Conservation (phyloP, 2,329 filamentous ascomycete genomes). For the Penicillium nordicum region DNA sequence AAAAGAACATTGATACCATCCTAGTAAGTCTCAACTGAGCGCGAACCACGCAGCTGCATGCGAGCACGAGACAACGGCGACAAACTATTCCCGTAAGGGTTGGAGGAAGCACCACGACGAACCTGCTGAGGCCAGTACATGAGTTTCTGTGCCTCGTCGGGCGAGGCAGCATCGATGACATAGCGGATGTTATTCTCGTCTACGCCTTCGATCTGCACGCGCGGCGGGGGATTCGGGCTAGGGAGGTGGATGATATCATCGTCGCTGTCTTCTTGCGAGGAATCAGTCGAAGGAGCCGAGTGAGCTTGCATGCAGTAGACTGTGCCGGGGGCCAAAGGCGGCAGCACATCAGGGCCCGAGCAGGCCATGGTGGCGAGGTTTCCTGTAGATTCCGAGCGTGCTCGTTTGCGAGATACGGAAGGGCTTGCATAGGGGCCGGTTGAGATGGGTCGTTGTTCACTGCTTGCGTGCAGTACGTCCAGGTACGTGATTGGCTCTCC, state of each 20-base stretch:
- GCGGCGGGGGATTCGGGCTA: slow-evolving; percentile 22
- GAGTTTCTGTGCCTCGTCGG: slow-evolving; percentile 28
- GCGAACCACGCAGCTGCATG: slow-evolving; percentile 21
- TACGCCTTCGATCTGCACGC: slow-evolving; percentile 31
- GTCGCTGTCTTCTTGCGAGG: slow-evolving; percentile 29
- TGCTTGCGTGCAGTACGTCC: slow-evolving; percentile 26
- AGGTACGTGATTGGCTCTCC: slow-evolving; percentile 29
- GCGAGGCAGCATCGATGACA: slow-evolving; percentile 26
- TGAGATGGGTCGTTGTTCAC: slow-evolving; percentile 12
- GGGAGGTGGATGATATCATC: slow-evolving; percentile 38
- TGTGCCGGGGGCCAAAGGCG: slow-evolving; percentile 18
- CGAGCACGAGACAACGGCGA: slow-evolving; percentile 20
- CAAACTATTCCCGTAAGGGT: slow-evolving; percentile 14
- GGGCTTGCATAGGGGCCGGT: slow-evolving; percentile 1
- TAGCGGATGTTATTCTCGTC: slow-evolving; percentile 36
- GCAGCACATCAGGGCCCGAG: slow-evolving; percentile 8
- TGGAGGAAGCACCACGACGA: slow-evolving; percentile 1
- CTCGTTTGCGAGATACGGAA: slow-evolving; percentile 3
- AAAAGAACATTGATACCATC: neutral
- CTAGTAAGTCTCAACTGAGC: slow-evolving; percentile 29
- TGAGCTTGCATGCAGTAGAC: slow-evolving; percentile 37
- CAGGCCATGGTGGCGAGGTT: slow-evolving; percentile 7
- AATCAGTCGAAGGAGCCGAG: slow-evolving; percentile 22
- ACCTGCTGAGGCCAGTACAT: slow-evolving; percentile 32
- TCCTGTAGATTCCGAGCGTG: slow-evolving; percentile 12